Evolutionary conservation across 2,329 filamentous ascomycete genomes (phyloP).

Genomic region (Phyllosticta citriasiana): DNA sequence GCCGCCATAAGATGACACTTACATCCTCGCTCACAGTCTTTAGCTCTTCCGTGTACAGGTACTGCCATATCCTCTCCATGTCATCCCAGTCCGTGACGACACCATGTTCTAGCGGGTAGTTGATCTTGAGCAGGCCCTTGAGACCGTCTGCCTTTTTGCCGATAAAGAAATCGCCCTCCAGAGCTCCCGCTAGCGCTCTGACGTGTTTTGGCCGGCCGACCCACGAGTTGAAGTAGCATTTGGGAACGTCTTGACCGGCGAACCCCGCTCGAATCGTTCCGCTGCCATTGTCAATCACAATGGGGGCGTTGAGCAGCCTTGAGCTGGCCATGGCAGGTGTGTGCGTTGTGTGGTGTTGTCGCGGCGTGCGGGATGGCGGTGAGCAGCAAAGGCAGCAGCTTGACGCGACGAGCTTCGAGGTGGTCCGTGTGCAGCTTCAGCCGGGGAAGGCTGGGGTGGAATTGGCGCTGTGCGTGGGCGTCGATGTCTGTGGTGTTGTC

Average conservation of each 20-base stretch:
- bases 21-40: slow-evolving; percentile 97
- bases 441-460: background rate
- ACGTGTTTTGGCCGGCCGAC: slow-evolving; percentile 93
- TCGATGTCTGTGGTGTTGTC: background rate
- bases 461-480: background rate
- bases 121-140: slow-evolving; percentile 86
- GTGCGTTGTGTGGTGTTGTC: background rate
- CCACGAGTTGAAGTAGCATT: slow-evolving; percentile 95
- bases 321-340: slow-evolving; percentile 45
- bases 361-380: background rate
- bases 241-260: slow-evolving; percentile 88
- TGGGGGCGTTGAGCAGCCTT: slow-evolving; percentile 87
- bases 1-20: slow-evolving; percentile 18
- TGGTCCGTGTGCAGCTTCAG: background rate
- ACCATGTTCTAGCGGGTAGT: slow-evolving; percentile 91
- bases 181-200: slow-evolving; percentile 85
- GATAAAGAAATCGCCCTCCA: slow-evolving; percentile 96
- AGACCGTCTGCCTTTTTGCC: slow-evolving; percentile 85
- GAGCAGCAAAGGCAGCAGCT: background rate
- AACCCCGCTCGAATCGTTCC: slow-evolving; percentile 96
- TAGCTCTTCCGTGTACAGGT: slow-evolving; percentile 89
- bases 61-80: slow-evolving; percentile 99
- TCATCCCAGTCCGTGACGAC: slow-evolving; percentile 99
- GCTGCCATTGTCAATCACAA: slow-evolving; percentile 97
- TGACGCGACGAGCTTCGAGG: background rate